A percentile compares a stretch with the other conserved stretches of the same genome.
phyloP scores from a whole-genome alignment of 768 basidiomycete genomes.

The Russula sp. region DNA sequence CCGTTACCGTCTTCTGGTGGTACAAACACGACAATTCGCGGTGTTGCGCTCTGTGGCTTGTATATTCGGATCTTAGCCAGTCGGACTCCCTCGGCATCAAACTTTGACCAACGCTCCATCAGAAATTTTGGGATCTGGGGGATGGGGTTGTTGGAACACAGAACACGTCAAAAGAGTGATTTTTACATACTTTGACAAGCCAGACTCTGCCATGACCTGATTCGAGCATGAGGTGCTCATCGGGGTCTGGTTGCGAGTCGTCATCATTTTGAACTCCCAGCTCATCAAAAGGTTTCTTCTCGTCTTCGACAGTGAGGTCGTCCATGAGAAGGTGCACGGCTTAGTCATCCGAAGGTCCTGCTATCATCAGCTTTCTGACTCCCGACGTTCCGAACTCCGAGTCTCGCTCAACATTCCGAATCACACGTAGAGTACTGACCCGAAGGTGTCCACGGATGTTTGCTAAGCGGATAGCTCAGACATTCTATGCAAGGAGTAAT shows the following conservation, averaged over 20 bases:
- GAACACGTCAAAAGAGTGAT: slow-evolving; percentile 10
- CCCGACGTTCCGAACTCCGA: slow-evolving; percentile 1
- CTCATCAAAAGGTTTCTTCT: slow-evolving; percentile 70
- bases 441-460: neutral
- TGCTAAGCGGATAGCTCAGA: neutral
- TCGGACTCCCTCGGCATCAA: slow-evolving; percentile 70
- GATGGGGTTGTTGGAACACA: neutral
- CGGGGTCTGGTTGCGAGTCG: slow-evolving; percentile 69
- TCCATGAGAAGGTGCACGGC: slow-evolving; percentile 28
- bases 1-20: slow-evolving; percentile 56
- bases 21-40: slow-evolving; percentile 64
- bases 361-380: neutral
- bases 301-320: slow-evolving; percentile 46
- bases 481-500: slow-evolving; percentile 12
- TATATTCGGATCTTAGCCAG: slow-evolving; percentile 87
- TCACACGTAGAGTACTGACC: neutral
- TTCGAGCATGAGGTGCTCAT: slow-evolving; percentile 78
- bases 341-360: slow-evolving; percentile 4
- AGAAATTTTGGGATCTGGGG: slow-evolving; percentile 78
- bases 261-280: slow-evolving; percentile 51
- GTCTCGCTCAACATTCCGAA: too few relatives aligned
- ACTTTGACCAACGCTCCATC: slow-evolving; percentile 79
- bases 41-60: slow-evolving; percentile 43
- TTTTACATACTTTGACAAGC: slow-evolving; percentile 70
- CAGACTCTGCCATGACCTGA: slow-evolving; percentile 73